These are phyloP conservation scores for Corchorus olitorius DNA, from an alignment of 345 rosid species.

Conservation along the genomic window DNA sequence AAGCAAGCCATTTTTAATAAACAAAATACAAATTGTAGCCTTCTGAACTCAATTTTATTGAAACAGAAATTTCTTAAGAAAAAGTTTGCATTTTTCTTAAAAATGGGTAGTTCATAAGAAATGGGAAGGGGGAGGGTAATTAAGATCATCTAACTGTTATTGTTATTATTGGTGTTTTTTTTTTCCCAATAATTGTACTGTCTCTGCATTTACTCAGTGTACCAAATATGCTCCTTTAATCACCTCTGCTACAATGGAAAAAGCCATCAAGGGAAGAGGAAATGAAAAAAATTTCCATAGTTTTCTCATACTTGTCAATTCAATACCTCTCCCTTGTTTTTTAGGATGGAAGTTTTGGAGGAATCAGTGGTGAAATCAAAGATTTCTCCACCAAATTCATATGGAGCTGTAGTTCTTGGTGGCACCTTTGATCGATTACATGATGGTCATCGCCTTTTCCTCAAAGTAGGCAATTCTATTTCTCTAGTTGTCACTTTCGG, in stretches of 20 bases:
- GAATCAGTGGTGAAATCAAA: slow-evolving; percentile 28
- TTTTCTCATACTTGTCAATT: neutral
- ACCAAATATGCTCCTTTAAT: too few species aligned
- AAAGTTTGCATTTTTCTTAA: neutral
- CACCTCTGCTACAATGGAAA: too few species aligned
- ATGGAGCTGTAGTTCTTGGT: slow-evolving; percentile 85
- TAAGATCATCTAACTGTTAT: neutral
- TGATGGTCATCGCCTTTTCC: slow-evolving; percentile 88
- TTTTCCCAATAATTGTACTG: neutral
- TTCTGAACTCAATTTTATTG: neutral
- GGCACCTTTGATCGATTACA: slow-evolving; percentile 93
- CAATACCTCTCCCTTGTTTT: neutral
- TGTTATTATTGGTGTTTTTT: neutral
- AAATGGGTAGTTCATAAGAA: neutral
- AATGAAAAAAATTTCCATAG: neutral
- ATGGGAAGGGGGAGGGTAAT: neutral
- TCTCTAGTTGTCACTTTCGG: neutral
- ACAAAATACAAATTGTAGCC: neutral
- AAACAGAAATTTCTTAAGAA: neutral
- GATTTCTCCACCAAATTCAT: slow-evolving; percentile 49
- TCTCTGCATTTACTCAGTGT: too few species aligned
- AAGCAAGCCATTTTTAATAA: neutral
- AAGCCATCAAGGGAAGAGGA: neutral
- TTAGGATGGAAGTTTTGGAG: slow-evolving; percentile 33
- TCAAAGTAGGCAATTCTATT: slow-evolving; percentile 44